Conservation (phyloP, 441 rosid species). For the Corymbia citriodora region DNA sequence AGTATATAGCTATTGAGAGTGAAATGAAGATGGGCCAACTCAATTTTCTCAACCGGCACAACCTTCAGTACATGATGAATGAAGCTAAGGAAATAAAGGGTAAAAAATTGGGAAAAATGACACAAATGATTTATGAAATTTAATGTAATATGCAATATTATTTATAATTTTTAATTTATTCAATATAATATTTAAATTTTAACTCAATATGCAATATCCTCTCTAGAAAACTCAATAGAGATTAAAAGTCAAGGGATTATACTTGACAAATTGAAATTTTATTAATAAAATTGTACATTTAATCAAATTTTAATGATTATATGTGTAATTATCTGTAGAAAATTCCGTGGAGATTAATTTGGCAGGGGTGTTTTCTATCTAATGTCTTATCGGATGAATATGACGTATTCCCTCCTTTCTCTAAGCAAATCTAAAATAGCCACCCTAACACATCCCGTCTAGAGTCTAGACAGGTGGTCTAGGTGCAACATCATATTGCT, state of each 20-base stretch:
- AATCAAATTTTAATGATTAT: accelerated
- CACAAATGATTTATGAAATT: accelerated
- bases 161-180: accelerated
- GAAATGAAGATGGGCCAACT: background rate
- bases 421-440: background rate
- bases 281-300: accelerated
- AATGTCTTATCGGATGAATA: background rate
- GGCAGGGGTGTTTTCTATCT: background rate
- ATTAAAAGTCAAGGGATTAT: accelerated
- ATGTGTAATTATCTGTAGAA: background rate
- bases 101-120: background rate
- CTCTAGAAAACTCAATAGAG: accelerated
- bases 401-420: background rate
- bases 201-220: accelerated
- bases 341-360: background rate
- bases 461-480: background rate
- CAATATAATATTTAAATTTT: accelerated
- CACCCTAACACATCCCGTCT: background rate
- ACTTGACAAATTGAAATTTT: background rate
- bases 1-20: background rate
- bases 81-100: background rate
- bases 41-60: background rate
- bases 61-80: background rate
- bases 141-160: accelerated
- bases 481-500: background rate